Evolutionary conservation across 805 yeast genomes (phyloP), one percentile per base, ranked within the genome.

Genomic region (Groenewaldozyma salmanticensis): DNA sequence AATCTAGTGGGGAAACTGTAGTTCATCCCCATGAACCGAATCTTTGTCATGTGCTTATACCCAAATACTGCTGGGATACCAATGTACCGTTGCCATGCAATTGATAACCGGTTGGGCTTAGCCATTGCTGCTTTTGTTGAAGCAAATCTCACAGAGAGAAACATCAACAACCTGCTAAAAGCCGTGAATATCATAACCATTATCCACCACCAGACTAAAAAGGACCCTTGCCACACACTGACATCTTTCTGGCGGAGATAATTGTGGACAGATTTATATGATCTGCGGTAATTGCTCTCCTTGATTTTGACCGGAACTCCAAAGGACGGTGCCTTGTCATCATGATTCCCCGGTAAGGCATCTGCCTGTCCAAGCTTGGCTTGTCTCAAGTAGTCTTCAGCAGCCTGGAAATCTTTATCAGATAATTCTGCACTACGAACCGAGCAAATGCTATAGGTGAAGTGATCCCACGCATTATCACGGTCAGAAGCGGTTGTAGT

Each of bases 1-100:
- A 70, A 59, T 48, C 81, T 62, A 3, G 76, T 68, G 1, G 83
- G 82, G 35, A 72, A 44, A n/a, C 65, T 42, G 46, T 54, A 32
- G 34, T 35, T 21, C 42, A 46, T 38, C 45, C 59, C 47, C 41
- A 53, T 31, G 35, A 53, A 40, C 35, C 44, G 33, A 33, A 46
- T 32, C 32, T 46, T 44, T 18, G 42, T 37, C 59, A 61, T 59
- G 40, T 62, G 68, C 21, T 53, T 37, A 18, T 49, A 42, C 5
- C 55, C 57, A 35, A 59, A 54, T 22, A 59, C 43, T 1, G 71
- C 68, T 2, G 72, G 70, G 35, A 65, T 42, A 11, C 59, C 38
- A 7, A 67, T 38, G 37, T 56, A 43, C 34, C 52, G 51, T 38
- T 59, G 58, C 31, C 46, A 42, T 34, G 48, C 42, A 17, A 53